phyloP scores from a whole-genome alignment of 768 basidiomycete genomes.

The Tulasnella sp. region DNA sequence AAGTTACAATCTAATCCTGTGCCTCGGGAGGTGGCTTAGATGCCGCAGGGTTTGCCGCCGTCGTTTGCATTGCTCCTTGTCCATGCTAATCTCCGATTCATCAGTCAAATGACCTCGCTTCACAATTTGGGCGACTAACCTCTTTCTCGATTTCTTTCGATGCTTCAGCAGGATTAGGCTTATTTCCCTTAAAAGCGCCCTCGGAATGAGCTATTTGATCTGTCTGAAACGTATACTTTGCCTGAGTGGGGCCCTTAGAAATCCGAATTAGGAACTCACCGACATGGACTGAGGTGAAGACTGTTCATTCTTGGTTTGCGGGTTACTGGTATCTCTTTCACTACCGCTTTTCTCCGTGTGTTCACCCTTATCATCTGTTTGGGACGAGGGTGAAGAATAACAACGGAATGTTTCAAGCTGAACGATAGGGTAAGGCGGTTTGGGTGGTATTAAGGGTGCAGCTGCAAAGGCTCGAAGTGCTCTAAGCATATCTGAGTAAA shows the following conservation, averaged over 20 bases:
- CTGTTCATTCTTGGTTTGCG: slow-evolving; percentile 10
- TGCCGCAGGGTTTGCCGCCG: slow-evolving; percentile 4
- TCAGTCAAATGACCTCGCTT: too few relatives aligned
- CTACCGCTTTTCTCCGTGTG: neutral
- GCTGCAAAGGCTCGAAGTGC: slow-evolving; percentile 3
- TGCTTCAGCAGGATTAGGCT: slow-evolving; percentile 2
- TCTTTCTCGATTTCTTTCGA: slow-evolving; percentile 2
- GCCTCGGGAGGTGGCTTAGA: slow-evolving; percentile 4
- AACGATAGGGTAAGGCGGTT: slow-evolving; percentile 3
- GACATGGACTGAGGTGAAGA: slow-evolving; percentile 4
- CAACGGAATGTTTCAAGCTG: slow-evolving; percentile 7
- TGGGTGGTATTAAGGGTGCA: slow-evolving; percentile 12
- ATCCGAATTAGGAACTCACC: neutral
- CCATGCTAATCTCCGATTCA: too few relatives aligned
- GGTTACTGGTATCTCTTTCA: too few relatives aligned
- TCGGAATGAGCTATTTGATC: slow-evolving; percentile 12
- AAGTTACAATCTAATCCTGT: too few relatives aligned
- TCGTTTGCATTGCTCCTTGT: neutral
- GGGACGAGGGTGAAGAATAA: too few relatives aligned
- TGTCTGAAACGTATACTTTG: neutral
- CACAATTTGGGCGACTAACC: neutral
- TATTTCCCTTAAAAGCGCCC: neutral
- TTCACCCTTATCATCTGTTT: too few relatives aligned
- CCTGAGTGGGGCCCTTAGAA: neutral
- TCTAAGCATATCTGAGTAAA: neutral